Conservation (phyloP, 106 monocot species). For the Apostasia shenzhenica region DNA sequence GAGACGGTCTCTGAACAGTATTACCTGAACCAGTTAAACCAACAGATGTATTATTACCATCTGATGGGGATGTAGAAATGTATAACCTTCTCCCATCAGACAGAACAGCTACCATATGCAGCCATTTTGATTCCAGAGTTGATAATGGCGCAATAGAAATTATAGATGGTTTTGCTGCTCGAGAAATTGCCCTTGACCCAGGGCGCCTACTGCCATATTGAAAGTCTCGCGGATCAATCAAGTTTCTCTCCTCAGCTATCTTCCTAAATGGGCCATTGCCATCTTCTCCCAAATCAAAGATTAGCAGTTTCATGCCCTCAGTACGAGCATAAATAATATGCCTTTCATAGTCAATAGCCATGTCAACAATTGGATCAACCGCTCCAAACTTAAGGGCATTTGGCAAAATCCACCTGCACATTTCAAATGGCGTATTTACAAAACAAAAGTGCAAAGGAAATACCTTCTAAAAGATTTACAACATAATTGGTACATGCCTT, state of each 20-base stretch:
- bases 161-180: slow-evolving; percentile 62
- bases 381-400: slow-evolving; percentile 88
- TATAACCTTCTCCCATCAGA: slow-evolving; percentile 98
- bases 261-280: slow-evolving; percentile 74
- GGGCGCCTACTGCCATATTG: slow-evolving; percentile 56
- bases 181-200: slow-evolving; percentile 41
- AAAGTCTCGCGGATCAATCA: slow-evolving; percentile 79
- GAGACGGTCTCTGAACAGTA: slow-evolving; percentile 51
- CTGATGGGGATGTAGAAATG: slow-evolving; percentile 63
- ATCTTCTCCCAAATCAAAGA: slow-evolving; percentile 73
- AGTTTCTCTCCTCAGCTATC: slow-evolving; percentile 81
- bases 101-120: slow-evolving; percentile 73
- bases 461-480: too few relatives aligned
- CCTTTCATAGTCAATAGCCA: slow-evolving; percentile 91
- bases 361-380: slow-evolving; percentile 78
- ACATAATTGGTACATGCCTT: slow-evolving; percentile 27
- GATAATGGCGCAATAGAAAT: slow-evolving; percentile 71
- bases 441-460: background rate
- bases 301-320: slow-evolving; percentile 86
- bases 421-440: background rate
- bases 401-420: slow-evolving; percentile 73
- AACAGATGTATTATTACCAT: slow-evolving; percentile 36
- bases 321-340: slow-evolving; percentile 76
- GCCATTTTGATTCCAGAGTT: slow-evolving; percentile 70
- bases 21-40: slow-evolving; percentile 41